Conservation (phyloP, 2,329 filamentous ascomycete species). For the Xylariomycetidae sp. region DNA sequence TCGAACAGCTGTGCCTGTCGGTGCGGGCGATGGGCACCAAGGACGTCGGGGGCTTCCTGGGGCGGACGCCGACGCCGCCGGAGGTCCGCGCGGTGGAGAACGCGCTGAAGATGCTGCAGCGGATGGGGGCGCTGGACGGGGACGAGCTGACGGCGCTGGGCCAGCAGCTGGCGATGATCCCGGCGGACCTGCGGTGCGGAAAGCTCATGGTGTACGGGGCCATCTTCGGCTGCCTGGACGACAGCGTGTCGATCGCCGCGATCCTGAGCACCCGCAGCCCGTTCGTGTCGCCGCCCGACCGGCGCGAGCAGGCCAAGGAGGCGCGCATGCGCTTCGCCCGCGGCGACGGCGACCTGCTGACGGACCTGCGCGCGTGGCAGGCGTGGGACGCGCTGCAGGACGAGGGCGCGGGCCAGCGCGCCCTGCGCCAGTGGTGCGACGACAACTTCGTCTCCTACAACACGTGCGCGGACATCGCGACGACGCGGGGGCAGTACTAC, state of each 20-base stretch:
- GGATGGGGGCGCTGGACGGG: conserved; percentile 85
- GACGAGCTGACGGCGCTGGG: conserved; percentile 85
- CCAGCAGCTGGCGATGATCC: conserved; percentile 90
- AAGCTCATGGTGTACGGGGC: conserved; percentile 95
- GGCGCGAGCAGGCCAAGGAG: conserved; percentile 73
- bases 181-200: conserved; percentile 83
- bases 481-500: conserved; percentile 80
- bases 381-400: conserved; percentile 67
- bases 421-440: conserved; percentile 72
- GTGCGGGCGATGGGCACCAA: conserved; percentile 91
- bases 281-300: conserved; percentile 78
- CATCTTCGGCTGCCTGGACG: conserved; percentile 86
- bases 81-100: conserved; percentile 79
- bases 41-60: conserved; percentile 75
- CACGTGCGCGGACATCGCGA: conserved; percentile 80
- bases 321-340: conserved; percentile 68
- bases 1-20: conserved; percentile 90
- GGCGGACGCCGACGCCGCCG: conserved; percentile 82
- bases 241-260: conserved; percentile 81
- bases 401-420: conserved; percentile 52
- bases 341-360: conserved; percentile 81
- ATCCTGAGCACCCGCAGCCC: conserved; percentile 87
- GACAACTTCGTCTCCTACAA: conserved; percentile 79
- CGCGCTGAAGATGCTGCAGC: conserved; percentile 68
- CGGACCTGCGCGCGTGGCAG: conserved; percentile 78